A percentile compares a stretch with the other conserved stretches of the same genome.
Evolutionary conservation across 129 eudicot species (phyloP).

Genomic region (Cynara cardunculus): DNA sequence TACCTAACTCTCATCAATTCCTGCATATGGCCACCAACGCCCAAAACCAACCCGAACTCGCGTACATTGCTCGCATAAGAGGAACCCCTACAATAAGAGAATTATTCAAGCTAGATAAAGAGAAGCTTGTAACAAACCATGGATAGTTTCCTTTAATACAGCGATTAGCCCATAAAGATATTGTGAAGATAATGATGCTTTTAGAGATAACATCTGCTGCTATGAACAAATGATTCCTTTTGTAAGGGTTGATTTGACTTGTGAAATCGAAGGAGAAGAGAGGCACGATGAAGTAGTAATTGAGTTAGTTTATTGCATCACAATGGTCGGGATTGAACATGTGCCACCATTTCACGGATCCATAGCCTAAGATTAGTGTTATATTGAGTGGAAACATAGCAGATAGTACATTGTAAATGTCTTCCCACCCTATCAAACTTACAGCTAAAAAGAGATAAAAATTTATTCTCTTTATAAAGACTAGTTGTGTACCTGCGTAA

Average conservation of each 20-base stretch:
- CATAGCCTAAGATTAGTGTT: conserved; percentile 47
- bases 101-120: conserved; percentile 40
- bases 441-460: too few relatives aligned
- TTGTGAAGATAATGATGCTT: conserved; percentile 13
- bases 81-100: conserved; percentile 61
- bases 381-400: conserved; percentile 66
- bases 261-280: conserved; percentile 62
- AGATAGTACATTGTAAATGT: conserved; percentile 45
- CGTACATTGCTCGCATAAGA: conserved; percentile 52
- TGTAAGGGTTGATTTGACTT: conserved; percentile 39
- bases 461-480: too few relatives aligned
- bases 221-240: conserved; percentile 47
- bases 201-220: conserved; percentile 45
- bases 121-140: conserved; percentile 57
- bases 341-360: conserved; percentile 63
- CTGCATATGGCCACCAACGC: conserved; percentile 77
- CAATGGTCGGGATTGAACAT: conserved; percentile 60
- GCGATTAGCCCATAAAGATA: conserved; percentile 49
- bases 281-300: conserved; percentile 52
- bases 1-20: conserved; percentile 76
- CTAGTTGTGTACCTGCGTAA: too few relatives aligned
- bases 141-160: conserved; percentile 20
- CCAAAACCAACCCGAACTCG: conserved; percentile 47
- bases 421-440: conserved; percentile 61
- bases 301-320: conserved; percentile 57